phyloP scores from a whole-genome alignment of 805 yeast genomes.

The Ogataea glucozyma region DNA sequence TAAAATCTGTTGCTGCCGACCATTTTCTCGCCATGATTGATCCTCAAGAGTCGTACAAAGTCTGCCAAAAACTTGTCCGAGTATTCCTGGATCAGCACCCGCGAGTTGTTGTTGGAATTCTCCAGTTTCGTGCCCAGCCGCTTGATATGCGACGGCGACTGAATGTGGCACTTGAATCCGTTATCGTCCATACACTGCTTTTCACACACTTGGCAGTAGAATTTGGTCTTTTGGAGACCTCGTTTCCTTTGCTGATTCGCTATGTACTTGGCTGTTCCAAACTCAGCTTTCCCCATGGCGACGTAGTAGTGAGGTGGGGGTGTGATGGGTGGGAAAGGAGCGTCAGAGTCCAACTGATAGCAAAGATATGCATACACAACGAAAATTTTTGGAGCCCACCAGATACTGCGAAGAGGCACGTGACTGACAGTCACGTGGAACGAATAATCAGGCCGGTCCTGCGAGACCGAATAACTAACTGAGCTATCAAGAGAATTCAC shows the following conservation, averaged over 20 bases:
- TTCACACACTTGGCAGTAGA: slow-evolving; percentile 88
- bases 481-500: too few relatives aligned
- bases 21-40: slow-evolving; percentile 78
- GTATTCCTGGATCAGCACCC: slow-evolving; percentile 49
- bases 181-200: slow-evolving; percentile 96
- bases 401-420: too few relatives aligned
- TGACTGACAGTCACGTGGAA: too few relatives aligned
- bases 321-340: background rate
- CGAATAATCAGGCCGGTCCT: too few relatives aligned
- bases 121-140: slow-evolving; percentile 49
- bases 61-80: slow-evolving; percentile 60
- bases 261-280: slow-evolving; percentile 67
- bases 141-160: slow-evolving; percentile 73
- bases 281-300: slow-evolving; percentile 57
- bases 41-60: slow-evolving; percentile 61
- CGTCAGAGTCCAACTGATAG: background rate
- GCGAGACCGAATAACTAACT: too few relatives aligned
- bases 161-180: slow-evolving; percentile 89
- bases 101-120: slow-evolving; percentile 39
- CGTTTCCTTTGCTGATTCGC: slow-evolving; percentile 76
- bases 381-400: too few relatives aligned
- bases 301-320: background rate
- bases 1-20: slow-evolving; percentile 84
- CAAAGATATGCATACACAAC: background rate
- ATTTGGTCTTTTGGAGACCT: slow-evolving; percentile 83